A percentile compares a stretch with the other conserved stretches of the same genome.
Conservation (phyloP, 345 rosid genomes). For the Rhodamnia rubescens region DNA sequence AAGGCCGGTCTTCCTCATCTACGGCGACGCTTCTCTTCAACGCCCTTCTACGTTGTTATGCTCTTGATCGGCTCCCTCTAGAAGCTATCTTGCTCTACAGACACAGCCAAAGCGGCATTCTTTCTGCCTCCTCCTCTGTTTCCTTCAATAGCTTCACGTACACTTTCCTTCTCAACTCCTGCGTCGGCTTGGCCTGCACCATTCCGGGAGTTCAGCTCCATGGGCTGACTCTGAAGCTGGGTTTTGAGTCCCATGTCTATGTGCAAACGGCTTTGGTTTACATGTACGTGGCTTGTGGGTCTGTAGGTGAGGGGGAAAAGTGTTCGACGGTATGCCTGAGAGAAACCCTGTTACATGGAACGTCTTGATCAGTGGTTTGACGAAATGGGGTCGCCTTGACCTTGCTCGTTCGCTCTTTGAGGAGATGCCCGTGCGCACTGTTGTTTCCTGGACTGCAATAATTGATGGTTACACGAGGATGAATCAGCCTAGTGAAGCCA, state of each 20-base stretch:
- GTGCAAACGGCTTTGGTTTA: slow-evolving; percentile 57
- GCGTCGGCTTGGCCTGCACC: slow-evolving; percentile 4
- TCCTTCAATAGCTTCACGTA: slow-evolving; percentile 19
- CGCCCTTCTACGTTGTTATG: slow-evolving; percentile 11
- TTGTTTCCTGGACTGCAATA: slow-evolving; percentile 76
- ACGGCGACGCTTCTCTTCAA: slow-evolving; percentile 1
- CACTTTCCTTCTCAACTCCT: slow-evolving; percentile 12
- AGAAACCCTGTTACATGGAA: slow-evolving; percentile 68
- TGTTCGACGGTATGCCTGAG: slow-evolving; percentile 69
- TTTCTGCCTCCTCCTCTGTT: background rate
- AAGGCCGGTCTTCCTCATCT: background rate
- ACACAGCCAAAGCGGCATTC: background rate
- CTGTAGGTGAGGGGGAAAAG: slow-evolving; percentile 13
- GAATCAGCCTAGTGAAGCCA: slow-evolving; percentile 37
- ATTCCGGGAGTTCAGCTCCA: slow-evolving; percentile 49
- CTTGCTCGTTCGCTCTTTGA: slow-evolving; percentile 45
- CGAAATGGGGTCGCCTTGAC: slow-evolving; percentile 46
- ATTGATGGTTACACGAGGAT: slow-evolving; percentile 65
- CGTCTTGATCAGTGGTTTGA: slow-evolving; percentile 65
- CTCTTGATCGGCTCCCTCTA: slow-evolving; percentile 6
- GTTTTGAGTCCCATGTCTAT: slow-evolving; percentile 50
- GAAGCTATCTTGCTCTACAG: slow-evolving; percentile 8
- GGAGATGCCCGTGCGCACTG: slow-evolving; percentile 48
- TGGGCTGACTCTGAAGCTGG: slow-evolving; percentile 40
- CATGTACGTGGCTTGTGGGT: slow-evolving; percentile 26